A percentile compares a stretch with the other conserved stretches of the same genome.
Conservation (phyloP, 805 yeast species). For the Lachancea kluyveri region DNA sequence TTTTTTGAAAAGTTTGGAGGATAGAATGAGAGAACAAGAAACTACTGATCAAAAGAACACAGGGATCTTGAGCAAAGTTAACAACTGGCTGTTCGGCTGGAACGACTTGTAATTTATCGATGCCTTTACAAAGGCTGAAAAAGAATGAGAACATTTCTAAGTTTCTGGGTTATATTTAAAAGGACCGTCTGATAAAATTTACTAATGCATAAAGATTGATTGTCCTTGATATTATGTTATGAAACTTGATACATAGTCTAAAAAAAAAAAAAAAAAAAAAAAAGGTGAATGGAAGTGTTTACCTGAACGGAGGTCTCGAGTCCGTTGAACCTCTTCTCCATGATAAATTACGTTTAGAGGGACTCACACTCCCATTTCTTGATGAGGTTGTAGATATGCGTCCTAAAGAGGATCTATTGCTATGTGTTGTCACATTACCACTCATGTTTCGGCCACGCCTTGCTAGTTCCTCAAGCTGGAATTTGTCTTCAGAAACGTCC, state of each 20-base stretch:
- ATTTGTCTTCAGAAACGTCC: conserved; percentile 6
- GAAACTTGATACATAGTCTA: too few species aligned
- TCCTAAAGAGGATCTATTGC: neutral
- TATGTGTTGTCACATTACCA: neutral
- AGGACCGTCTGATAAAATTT: too few species aligned
- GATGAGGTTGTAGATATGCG: conserved; percentile 6
- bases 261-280: too few species aligned
- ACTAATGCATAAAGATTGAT: too few species aligned
- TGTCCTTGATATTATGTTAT: too few species aligned
- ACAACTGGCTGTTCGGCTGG: conserved; percentile 51
- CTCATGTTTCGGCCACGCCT: conserved; percentile 7
- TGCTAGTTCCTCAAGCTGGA: conserved; percentile 7
- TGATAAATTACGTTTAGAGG: conserved; percentile 3
- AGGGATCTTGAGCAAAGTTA: conserved; percentile 30
- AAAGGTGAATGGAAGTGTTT: too few species aligned
- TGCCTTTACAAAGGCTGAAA: conserved; percentile 7
- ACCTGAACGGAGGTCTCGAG: conserved; percentile 13
- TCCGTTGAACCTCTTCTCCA: conserved; percentile 2
- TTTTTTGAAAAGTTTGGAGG: conserved; percentile 25
- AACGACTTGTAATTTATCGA: conserved; percentile 35
- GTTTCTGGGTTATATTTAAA: too few species aligned
- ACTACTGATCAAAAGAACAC: conserved; percentile 12
- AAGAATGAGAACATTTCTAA: too few species aligned
- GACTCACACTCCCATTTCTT: conserved; percentile 8
- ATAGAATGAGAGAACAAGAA: conserved; percentile 25